Conservation (phyloP, 352 stramenopile species). For the Globisporangium recalcitrans region DNA sequence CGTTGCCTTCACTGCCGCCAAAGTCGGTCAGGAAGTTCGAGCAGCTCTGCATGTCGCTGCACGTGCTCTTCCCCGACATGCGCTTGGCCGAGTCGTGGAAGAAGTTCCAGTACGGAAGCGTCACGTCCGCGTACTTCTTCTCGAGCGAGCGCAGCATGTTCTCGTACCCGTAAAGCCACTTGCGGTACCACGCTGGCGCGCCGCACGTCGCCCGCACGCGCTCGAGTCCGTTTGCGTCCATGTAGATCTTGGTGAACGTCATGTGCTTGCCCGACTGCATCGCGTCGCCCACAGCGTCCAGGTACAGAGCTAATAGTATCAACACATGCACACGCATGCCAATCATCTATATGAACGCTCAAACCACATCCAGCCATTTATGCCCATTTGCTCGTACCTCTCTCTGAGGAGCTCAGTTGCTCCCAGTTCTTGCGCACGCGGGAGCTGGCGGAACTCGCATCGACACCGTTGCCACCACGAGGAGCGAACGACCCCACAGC, state of each 20-base stretch:
- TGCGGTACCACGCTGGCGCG: conserved; percentile 58
- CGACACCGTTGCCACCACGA: background rate
- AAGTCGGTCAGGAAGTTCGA: conserved; percentile 50
- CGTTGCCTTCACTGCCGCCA: conserved; percentile 38
- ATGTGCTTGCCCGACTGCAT: conserved; percentile 50
- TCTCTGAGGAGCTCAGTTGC: conserved; percentile 10
- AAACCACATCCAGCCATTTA: background rate
- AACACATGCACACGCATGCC: background rate
- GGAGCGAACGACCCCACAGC: background rate
- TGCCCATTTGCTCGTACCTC: background rate
- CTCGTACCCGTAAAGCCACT: conserved; percentile 62
- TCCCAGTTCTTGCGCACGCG: conserved; percentile 20
- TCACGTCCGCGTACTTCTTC: conserved; percentile 35
- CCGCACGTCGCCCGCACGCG: conserved; percentile 44
- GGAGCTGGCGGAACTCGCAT: background rate
- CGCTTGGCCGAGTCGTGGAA: conserved; percentile 55
- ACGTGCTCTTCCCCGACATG: conserved; percentile 32
- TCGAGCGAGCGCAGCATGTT: conserved; percentile 62
- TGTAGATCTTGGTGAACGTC: conserved; percentile 54
- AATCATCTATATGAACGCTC: background rate
- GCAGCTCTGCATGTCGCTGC: conserved; percentile 34
- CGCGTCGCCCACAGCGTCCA: conserved; percentile 41
- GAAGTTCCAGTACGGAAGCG: conserved; percentile 62
- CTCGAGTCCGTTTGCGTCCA: conserved; percentile 30
- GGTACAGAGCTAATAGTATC: conserved; percentile 27